Evolutionary conservation across 2,329 filamentous ascomycete genomes (phyloP).

Genomic region (Aspergillus floridensis): DNA sequence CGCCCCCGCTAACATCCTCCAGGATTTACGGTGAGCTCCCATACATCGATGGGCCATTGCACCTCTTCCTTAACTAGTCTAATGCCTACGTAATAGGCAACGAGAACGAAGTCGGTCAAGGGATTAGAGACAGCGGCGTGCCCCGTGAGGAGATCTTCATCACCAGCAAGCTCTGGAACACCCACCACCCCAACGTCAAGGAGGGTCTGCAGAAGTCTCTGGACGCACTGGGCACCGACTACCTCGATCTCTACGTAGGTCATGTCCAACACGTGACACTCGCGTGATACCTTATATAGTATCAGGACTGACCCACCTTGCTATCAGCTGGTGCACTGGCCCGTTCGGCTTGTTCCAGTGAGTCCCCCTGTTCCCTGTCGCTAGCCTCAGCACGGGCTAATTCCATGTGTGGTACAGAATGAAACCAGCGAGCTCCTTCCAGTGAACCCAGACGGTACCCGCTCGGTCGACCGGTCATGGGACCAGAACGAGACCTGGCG

Average conservation of each 20-base stretch:
- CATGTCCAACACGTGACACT: too few species aligned
- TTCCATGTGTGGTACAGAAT: neutral
- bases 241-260: conserved; percentile 42
- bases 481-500: conserved; percentile 22
- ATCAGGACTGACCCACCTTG: neutral
- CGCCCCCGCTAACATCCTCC: neutral
- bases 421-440: conserved; percentile 6
- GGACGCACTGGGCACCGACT: conserved; percentile 37
- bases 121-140: too few species aligned
- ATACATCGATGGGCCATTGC: neutral
- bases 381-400: neutral
- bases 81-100: too few species aligned
- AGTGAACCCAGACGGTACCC: conserved; percentile 1
- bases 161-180: conserved; percentile 56
- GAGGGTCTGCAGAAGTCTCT: conserved; percentile 45
- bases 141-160: neutral
- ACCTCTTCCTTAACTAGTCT: too few species aligned
- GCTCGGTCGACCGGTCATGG: conserved; percentile 8
- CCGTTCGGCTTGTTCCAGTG: conserved; percentile 24
- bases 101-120: too few species aligned
- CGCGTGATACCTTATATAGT: neutral
- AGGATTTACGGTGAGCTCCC: conserved; percentile 50
- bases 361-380: neutral
- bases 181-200: conserved; percentile 62
- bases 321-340: conserved; percentile 44